Conservation (phyloP, 805 yeast genomes). For the Lachancea thermotolerans region DNA sequence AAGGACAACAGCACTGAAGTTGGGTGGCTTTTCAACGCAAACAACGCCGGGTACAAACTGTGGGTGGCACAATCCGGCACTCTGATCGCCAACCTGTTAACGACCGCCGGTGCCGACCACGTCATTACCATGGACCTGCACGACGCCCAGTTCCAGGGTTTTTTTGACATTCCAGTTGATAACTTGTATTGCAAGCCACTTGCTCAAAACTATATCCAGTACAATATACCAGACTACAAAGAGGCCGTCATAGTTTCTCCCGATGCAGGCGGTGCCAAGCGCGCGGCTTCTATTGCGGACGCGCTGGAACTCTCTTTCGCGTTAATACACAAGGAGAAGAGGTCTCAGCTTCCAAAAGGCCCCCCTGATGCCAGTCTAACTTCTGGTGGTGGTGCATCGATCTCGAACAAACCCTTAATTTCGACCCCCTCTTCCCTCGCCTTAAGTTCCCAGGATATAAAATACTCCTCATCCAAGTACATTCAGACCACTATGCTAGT, state of each 20-base stretch:
- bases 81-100: constrained; percentile 76
- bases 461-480: constrained; percentile 21
- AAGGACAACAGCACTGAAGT: constrained; percentile 19
- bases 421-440: constrained; percentile 18
- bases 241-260: constrained; percentile 93
- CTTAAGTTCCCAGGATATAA: constrained; percentile 14
- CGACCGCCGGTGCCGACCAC: constrained; percentile 93
- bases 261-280: constrained; percentile 98
- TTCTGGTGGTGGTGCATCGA: constrained; percentile 23
- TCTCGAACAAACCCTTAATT: constrained; percentile 17
- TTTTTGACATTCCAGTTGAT: constrained; percentile 93
- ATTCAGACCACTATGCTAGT: constrained; percentile 90
- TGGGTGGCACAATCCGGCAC: constrained; percentile 98
- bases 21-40: constrained; percentile 32
- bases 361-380: constrained; percentile 31
- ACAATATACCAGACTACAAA: constrained; percentile 68
- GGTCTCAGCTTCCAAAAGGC: constrained; percentile 39
- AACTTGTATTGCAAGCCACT: constrained; percentile 85
- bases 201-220: constrained; percentile 74
- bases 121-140: constrained; percentile 96
- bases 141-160: constrained; percentile 97
- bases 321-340: constrained; percentile 86
- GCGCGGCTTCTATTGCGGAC: constrained; percentile 94
- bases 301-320: constrained; percentile 85
- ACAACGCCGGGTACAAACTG: constrained; percentile 69